Conservation (phyloP, 1,284 basidiomycete species). For the Crucibulum parvulum region DNA sequence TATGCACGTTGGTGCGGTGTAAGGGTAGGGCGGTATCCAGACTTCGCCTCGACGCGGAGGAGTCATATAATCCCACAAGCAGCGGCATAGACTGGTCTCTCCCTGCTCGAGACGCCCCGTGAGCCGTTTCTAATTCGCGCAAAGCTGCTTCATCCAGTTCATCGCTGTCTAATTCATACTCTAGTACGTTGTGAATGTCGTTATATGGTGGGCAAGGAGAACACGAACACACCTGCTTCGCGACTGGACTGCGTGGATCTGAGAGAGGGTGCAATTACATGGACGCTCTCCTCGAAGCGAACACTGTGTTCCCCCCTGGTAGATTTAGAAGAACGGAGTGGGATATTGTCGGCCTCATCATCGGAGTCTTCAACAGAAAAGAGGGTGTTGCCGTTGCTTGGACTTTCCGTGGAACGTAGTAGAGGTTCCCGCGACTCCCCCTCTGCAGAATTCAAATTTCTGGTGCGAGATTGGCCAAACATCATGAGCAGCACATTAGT, state of each 20-base stretch:
- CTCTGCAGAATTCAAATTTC: constrained; percentile 24
- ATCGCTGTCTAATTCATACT: constrained; percentile 80
- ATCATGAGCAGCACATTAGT: constrained; percentile 35
- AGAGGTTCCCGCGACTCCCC: constrained; percentile 61
- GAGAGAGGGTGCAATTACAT: constrained; percentile 69
- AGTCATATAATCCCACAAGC: constrained; percentile 77
- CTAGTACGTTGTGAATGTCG: constrained; percentile 41
- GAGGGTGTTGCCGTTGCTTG: constrained; percentile 37
- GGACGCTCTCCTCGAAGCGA: constrained; percentile 70
- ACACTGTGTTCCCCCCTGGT: constrained; percentile 49
- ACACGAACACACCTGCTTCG: constrained; percentile 70
- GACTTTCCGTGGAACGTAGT: constrained; percentile 41
- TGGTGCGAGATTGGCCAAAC: constrained; percentile 40
- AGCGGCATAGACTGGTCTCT: constrained; percentile 72
- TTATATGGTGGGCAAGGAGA: constrained; percentile 10
- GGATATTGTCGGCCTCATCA: constrained; percentile 5
- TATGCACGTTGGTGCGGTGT: constrained; percentile 41
- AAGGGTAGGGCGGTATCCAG: constrained; percentile 60
- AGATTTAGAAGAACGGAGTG: not conserved
- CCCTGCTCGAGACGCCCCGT: constrained; percentile 40
- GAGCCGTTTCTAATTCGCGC: constrained; percentile 42
- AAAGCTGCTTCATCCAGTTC: constrained; percentile 64
- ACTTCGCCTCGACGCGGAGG: constrained; percentile 61
- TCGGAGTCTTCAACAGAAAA: constrained; percentile 52
- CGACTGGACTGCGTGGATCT: constrained; percentile 76